Evolutionary conservation across 805 yeast genomes (phyloP), one percentile per base, ranked within the genome.

Genomic region (Yamadazyma kitorensis): DNA sequence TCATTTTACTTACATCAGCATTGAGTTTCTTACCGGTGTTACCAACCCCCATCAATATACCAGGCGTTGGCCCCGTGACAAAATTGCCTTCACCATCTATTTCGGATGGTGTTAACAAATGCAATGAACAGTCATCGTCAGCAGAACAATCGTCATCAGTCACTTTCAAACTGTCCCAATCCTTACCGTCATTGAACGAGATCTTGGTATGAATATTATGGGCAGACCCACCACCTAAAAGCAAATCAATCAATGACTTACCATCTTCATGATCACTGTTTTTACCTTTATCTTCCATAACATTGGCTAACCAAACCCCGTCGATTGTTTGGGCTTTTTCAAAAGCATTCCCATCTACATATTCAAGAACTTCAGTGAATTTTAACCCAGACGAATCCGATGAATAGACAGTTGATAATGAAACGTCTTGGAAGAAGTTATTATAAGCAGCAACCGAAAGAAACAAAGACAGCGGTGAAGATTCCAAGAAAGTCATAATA

Each of bases 361-460:
- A 54, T 8, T 66, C 68, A 19, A 76, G 49, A n/a, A 72, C 55
- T 27, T 64, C 63, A 1, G 48, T 47, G 51, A 76, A 80, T 34
- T 59, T 64, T 20, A 74, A 53, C 1, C 88, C 86, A 9, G 74
- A 56, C 3, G 85, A 78, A 44, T 78, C 80, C 4, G 80, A 72
- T n/a, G 67, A 52, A 42, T 67, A 74, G 6, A 76, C 36, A 10
- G 69, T 64, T 1, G 72, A 54, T 6, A 44, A 36, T 2, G 49
- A 32, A 15, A 32, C 36, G n/a, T 33, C 17, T 17, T 39, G 35
- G 14, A 36, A 29, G 3, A 30, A 16, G 21, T 40, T 41, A 10
- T 54, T 40, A 33, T 34, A 40, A 12, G 35, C 29, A 9, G 39
- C 26, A 5, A 40, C 44, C 10, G 36, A 10, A 10, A 66, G 12